These are phyloP conservation scores for Hansfordia pulvinata DNA, from an alignment of 2,329 filamentous ascomycete genomes.

Conservation along the genomic window DNA sequence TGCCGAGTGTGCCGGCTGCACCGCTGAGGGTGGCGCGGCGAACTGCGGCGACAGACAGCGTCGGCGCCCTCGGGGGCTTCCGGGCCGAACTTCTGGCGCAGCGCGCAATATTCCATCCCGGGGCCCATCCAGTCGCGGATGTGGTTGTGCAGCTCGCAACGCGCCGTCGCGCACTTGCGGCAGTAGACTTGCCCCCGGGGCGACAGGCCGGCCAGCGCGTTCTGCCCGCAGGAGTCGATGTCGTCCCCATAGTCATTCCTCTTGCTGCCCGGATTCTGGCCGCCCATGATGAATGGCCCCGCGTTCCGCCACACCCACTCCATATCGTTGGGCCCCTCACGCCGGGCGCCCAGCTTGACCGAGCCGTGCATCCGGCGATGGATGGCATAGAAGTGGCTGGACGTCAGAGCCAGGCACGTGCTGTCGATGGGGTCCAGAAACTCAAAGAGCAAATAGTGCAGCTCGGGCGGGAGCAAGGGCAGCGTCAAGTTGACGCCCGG, in stretches of 20 bases:
- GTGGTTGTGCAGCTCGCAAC: constrained; percentile 51
- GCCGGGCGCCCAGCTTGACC: constrained; percentile 42
- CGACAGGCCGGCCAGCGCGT: constrained; percentile 30
- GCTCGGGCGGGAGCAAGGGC: constrained; percentile 39
- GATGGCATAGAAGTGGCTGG: constrained; percentile 42
- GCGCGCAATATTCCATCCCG: constrained; percentile 44
- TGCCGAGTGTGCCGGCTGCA: constrained; percentile 39
- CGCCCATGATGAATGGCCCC: constrained; percentile 23
- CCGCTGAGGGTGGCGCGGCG: constrained; percentile 40
- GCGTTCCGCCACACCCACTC: constrained; percentile 51
- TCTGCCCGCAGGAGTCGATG: constrained; percentile 11
- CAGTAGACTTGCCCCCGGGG: constrained; percentile 47
- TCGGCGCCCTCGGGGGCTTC: constrained; percentile 30
- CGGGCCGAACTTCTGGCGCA: constrained; percentile 42
- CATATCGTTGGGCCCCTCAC: constrained; percentile 46
- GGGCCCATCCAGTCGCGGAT: constrained; percentile 45
- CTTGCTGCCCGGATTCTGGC: constrained; percentile 3
- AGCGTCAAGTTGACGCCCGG: constrained; percentile 32
- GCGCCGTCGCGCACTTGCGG: constrained; percentile 44
- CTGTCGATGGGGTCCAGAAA: constrained; percentile 52
- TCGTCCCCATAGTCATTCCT: constrained; percentile 2
- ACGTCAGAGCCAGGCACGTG: constrained; percentile 46
- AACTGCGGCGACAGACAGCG: constrained; percentile 43
- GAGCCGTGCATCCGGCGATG: constrained; percentile 40
- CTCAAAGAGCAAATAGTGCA: constrained; percentile 47